These are phyloP conservation scores for Clavariopsis aquatica DNA, from an alignment of 495 filamentous ascomycete genomes.

Conservation along the genomic window DNA sequence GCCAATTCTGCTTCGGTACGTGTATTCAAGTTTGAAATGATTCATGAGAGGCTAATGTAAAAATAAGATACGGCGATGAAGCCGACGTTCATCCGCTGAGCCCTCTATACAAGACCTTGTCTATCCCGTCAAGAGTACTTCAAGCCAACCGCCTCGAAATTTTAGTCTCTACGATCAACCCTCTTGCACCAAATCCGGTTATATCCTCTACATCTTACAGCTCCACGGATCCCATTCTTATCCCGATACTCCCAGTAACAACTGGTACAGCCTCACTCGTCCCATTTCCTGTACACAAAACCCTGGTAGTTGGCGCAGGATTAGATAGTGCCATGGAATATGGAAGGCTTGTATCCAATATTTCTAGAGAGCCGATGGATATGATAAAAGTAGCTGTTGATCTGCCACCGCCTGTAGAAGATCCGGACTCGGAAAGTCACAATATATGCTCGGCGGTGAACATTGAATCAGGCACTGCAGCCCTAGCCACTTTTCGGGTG, in stretches of 20 bases:
- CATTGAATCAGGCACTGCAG: constrained; percentile 56
- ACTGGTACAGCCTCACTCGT: constrained; percentile 63
- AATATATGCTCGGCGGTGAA: constrained; percentile 53
- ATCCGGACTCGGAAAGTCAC: constrained; percentile 29
- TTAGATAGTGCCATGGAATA: constrained; percentile 56
- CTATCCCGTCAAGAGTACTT: constrained; percentile 68
- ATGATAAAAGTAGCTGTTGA: constrained; percentile 60
- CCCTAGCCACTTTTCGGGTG: constrained; percentile 64
- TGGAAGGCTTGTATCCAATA: constrained; percentile 48
- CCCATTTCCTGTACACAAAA: constrained; percentile 82
- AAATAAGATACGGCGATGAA: constrained; percentile 56
- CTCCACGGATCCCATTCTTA: constrained; percentile 62
- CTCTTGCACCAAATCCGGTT: constrained; percentile 33
- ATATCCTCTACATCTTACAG: constrained; percentile 41
- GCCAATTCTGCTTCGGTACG: constrained; percentile 55
- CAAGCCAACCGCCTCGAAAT: constrained; percentile 74
- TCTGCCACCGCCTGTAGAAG: constrained; percentile 47
- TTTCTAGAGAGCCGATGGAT: constrained; percentile 43
- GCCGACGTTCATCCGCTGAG: constrained; percentile 45
- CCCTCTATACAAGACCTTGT: constrained; percentile 57
- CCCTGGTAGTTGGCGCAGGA: constrained; percentile 72
- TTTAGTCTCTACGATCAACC: constrained; percentile 62
- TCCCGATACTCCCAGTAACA: constrained; percentile 68
- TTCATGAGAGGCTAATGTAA: constrained; percentile 8
- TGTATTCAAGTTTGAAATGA: background rate